These are phyloP conservation scores for Sporisorium reilianum DNA, from an alignment of 1,284 basidiomycete genomes.

Conservation along the genomic window DNA sequence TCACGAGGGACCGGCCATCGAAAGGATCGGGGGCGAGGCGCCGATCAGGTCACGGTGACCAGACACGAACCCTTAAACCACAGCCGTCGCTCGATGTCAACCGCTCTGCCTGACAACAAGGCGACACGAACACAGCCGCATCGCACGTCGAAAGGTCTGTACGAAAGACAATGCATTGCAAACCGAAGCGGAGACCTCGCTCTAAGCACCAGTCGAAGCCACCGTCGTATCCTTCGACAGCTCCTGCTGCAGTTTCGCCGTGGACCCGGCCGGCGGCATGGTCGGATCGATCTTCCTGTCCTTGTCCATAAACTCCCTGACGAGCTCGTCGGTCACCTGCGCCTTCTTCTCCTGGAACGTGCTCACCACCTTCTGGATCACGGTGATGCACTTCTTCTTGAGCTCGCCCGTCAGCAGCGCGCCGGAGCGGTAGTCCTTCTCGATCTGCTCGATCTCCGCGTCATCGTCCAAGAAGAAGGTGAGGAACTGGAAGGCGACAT, in stretches of 20 bases:
- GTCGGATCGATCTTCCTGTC: constrained; percentile 77
- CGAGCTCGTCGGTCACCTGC: constrained; percentile 82
- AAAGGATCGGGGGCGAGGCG: no score
- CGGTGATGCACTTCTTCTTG: constrained; percentile 87
- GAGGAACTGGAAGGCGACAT: constrained; percentile 95
- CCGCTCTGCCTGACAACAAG: no score
- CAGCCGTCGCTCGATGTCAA: no score
- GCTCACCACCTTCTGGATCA: constrained; percentile 85
- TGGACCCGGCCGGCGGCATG: constrained; percentile 47
- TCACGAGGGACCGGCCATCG: no score
- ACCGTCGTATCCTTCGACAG: constrained; percentile 39
- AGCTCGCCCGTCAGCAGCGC: constrained; percentile 89
- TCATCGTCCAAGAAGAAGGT: constrained; percentile 98
- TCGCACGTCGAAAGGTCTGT: neutral
- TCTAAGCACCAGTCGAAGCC: constrained; percentile 24
- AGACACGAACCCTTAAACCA: no score
- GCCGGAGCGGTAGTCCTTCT: constrained; percentile 92
- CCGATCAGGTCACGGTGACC: no score
- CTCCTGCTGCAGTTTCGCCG: constrained; percentile 46
- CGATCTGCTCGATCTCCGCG: constrained; percentile 81
- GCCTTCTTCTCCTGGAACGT: constrained; percentile 90
- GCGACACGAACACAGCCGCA: no score
- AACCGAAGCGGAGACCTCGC: neutral
- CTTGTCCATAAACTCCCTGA: constrained; percentile 85
- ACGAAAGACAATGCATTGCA: neutral